A percentile compares a stretch with the other conserved stretches of the same genome.
Evolutionary conservation across 805 yeast species (phyloP).

Genomic region (Candida incommunis): DNA sequence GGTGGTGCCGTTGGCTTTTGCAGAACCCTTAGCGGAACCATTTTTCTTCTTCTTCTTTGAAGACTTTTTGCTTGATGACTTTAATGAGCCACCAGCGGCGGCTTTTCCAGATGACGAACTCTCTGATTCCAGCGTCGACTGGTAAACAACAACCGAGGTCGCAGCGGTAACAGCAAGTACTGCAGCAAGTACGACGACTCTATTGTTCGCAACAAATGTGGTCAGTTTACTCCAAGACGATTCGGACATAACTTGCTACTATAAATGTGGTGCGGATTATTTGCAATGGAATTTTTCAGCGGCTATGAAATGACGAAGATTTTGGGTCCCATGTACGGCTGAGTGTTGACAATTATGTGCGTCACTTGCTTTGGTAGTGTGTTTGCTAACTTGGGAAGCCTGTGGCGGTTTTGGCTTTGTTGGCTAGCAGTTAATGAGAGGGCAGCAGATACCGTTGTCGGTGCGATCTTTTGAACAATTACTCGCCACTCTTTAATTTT

Average conservation of each 20-base stretch:
- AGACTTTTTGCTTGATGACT: conserved; percentile 25
- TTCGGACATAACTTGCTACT: not conserved
- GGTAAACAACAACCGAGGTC: conserved; percentile 43
- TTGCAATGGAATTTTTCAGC: not conserved
- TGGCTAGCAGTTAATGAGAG: too few species aligned
- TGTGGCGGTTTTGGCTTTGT: too few species aligned
- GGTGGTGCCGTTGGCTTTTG: conserved; percentile 4
- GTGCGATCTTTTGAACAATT: too few species aligned
- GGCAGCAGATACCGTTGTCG: too few species aligned
- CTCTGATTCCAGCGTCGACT: conserved; percentile 11
- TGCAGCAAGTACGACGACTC: conserved; percentile 48
- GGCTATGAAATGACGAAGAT: too few species aligned
- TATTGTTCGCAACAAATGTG: conserved; percentile 36
- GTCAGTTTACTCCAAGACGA: not conserved
- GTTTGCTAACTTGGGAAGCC: too few species aligned
- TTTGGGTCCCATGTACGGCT: not conserved
- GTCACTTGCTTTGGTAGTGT: too few species aligned
- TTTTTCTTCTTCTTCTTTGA: conserved; percentile 30
- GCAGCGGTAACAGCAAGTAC: conserved; percentile 52
- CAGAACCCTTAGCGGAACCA: conserved; percentile 13
- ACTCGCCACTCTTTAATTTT: too few species aligned
- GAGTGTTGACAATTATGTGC: too few species aligned
- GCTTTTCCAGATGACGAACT: conserved; percentile 16
- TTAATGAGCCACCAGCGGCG: conserved; percentile 5
- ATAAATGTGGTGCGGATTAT: not conserved